These are phyloP conservation scores for Ceratobasidium sp. DNA, from an alignment of 1,284 basidiomycete genomes.

Conservation along the genomic window DNA sequence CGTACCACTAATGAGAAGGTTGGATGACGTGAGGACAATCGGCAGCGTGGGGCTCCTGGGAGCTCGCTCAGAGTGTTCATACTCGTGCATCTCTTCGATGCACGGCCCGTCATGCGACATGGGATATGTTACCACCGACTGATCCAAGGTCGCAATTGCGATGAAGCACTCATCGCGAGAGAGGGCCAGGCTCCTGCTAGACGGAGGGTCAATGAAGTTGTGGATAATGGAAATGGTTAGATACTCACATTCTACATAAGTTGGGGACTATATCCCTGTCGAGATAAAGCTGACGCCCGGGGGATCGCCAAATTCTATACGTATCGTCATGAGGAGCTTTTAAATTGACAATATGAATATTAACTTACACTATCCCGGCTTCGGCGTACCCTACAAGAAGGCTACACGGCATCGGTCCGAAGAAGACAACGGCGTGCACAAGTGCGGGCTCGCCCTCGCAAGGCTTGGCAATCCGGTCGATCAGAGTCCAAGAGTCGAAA, in stretches of 20 bases:
- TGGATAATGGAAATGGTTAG: not conserved
- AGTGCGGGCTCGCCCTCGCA: not conserved
- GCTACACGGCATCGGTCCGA: not conserved
- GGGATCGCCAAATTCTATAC: conserved; percentile 2
- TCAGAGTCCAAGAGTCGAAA: not conserved
- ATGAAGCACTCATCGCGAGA: not conserved
- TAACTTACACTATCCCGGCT: not conserved
- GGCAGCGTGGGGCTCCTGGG: too few species aligned
- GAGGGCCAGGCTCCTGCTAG: not conserved
- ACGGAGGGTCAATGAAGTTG: not conserved
- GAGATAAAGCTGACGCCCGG: not conserved
- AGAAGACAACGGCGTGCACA: not conserved
- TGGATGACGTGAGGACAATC: too few species aligned
- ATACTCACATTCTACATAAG: conserved; percentile 3
- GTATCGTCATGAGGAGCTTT: not conserved
- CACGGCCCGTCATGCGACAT: not conserved
- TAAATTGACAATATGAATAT: not conserved
- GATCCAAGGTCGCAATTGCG: not conserved
- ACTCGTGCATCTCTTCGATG: too few species aligned
- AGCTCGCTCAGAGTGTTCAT: too few species aligned
- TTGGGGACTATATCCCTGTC: not conserved
- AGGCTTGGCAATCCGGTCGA: not conserved
- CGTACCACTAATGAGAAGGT: too few species aligned
- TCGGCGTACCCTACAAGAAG: not conserved
- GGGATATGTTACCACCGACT: not conserved